Evolutionary conservation across 1,284 basidiomycete species (phyloP).

Genomic region (Malassezia furfur): DNA sequence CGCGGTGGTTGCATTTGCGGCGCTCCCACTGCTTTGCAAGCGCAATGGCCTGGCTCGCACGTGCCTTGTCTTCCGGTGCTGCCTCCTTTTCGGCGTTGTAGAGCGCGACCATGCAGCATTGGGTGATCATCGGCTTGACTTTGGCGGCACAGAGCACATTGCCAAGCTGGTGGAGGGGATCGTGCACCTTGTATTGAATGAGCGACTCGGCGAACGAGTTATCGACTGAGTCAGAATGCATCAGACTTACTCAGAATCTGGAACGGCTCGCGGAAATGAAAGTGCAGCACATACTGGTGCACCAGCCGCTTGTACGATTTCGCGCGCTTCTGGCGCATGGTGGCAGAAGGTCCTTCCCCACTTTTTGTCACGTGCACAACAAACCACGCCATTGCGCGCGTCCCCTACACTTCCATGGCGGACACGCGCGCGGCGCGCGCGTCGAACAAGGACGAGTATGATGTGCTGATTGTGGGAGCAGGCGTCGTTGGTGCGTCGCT

Average conservation of each 20-base stretch:
- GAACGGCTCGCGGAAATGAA: slow-evolving; percentile 42
- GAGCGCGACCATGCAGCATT: slow-evolving; percentile 44
- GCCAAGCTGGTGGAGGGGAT: slow-evolving; percentile 24
- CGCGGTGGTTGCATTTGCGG: slow-evolving; percentile 83
- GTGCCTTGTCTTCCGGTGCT: slow-evolving; percentile 16
- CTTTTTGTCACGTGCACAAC: not conserved
- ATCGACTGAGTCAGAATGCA: slow-evolving; percentile 20
- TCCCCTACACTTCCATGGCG: not conserved
- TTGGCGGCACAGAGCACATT: slow-evolving; percentile 30
- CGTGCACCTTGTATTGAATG: slow-evolving; percentile 25
- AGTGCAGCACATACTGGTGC: slow-evolving; percentile 38
- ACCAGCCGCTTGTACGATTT: slow-evolving; percentile 42
- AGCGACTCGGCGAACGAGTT: slow-evolving; percentile 34
- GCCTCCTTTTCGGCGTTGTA: slow-evolving; percentile 27
- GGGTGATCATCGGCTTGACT: slow-evolving; percentile 44
- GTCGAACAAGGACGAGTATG: slow-evolving; percentile 10
- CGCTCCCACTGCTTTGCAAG: slow-evolving; percentile 71
- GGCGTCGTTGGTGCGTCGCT: slow-evolving; percentile 44
- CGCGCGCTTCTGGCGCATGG: slow-evolving; percentile 43
- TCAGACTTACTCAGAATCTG: slow-evolving; percentile 29
- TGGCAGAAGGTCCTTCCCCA: not conserved
- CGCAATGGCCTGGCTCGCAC: slow-evolving; percentile 47
- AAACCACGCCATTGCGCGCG: not conserved
- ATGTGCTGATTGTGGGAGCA: slow-evolving; percentile 43
- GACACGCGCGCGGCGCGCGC: not conserved